Conservation (phyloP, 495 filamentous ascomycete genomes). For the Penicillium ochrochloron region DNA sequence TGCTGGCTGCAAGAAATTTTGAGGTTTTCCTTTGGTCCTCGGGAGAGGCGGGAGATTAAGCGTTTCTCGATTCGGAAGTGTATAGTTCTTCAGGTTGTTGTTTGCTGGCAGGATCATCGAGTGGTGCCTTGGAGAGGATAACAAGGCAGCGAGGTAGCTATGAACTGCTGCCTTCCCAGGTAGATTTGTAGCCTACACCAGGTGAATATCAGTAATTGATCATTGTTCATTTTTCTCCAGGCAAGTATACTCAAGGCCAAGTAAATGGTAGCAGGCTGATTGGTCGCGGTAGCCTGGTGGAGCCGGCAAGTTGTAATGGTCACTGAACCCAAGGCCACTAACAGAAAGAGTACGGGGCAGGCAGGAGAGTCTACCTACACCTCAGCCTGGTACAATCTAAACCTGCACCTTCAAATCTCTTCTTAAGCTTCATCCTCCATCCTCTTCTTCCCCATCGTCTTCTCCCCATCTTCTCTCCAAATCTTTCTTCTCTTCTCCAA, state of each 20-base stretch:
- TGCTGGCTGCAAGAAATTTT: neutral
- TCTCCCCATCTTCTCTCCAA: slow-evolving; percentile 15
- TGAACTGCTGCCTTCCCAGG: neutral
- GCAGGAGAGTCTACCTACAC: neutral
- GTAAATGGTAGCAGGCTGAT: slow-evolving; percentile 28
- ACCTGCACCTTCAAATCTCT: slow-evolving; percentile 21
- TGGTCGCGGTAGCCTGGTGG: slow-evolving; percentile 19
- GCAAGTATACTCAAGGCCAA: slow-evolving; percentile 8
- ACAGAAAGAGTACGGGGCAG: neutral
- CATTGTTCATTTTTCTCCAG: too few species aligned
- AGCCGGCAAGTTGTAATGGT: slow-evolving; percentile 27
- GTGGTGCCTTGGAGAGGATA: neutral
- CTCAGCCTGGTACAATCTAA: slow-evolving; percentile 20
- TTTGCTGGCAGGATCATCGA: neutral
- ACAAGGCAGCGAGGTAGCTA: neutral
- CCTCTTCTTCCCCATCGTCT: slow-evolving; percentile 10
- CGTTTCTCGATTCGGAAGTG: neutral
- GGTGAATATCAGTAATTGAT: neutral
- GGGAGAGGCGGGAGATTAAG: slow-evolving; percentile 1
- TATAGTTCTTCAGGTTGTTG: neutral
- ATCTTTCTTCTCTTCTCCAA: slow-evolving; percentile 4
- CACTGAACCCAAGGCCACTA: slow-evolving; percentile 18
- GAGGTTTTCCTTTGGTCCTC: neutral
- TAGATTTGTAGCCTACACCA: neutral
- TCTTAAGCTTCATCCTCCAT: too few species aligned